phyloP scores from a whole-genome alignment of 495 filamentous ascomycete species.

The Aspergillus steynii region DNA sequence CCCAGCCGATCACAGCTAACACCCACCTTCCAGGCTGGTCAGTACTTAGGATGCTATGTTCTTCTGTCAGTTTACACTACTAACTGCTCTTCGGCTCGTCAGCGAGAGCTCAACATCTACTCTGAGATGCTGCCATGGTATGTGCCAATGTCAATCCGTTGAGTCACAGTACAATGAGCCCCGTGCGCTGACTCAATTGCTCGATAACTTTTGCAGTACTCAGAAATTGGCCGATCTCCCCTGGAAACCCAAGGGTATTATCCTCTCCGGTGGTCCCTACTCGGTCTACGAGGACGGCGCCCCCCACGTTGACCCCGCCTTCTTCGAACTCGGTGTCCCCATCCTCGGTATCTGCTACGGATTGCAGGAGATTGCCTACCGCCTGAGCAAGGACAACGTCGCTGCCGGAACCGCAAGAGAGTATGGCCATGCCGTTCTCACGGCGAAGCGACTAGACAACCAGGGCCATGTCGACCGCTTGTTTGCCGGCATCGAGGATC shows the following conservation, averaged over 20 bases:
- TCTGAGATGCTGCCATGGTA: conserved; percentile 81
- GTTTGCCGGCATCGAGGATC: conserved; percentile 67
- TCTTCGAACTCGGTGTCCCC: conserved; percentile 77
- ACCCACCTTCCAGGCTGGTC: background rate
- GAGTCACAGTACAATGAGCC: background rate
- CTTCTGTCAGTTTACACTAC: conserved; percentile 62
- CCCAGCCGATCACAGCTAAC: conserved; percentile 3
- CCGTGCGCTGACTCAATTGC: background rate
- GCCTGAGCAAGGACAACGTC: conserved; percentile 66
- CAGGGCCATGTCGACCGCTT: conserved; percentile 64
- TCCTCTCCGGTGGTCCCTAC: conserved; percentile 70
- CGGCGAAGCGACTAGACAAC: conserved; percentile 45
- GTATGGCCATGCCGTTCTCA: conserved; percentile 67
- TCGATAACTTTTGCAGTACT: conserved; percentile 49
- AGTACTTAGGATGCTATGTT: background rate
- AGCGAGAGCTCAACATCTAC: conserved; percentile 82
- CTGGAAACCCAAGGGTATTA: conserved; percentile 81
- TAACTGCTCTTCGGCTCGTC: conserved; percentile 66
- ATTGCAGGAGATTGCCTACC: conserved; percentile 80
- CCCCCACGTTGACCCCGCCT: conserved; percentile 74
- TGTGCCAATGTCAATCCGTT: background rate
- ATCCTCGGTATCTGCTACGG: conserved; percentile 82
- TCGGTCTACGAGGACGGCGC: conserved; percentile 72
- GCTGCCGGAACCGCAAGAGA: conserved; percentile 69
- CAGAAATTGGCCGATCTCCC: conserved; percentile 75